These are phyloP conservation scores for Sesbania bispinosa DNA, from an alignment of 306 rosid species.

Conservation along the genomic window DNA sequence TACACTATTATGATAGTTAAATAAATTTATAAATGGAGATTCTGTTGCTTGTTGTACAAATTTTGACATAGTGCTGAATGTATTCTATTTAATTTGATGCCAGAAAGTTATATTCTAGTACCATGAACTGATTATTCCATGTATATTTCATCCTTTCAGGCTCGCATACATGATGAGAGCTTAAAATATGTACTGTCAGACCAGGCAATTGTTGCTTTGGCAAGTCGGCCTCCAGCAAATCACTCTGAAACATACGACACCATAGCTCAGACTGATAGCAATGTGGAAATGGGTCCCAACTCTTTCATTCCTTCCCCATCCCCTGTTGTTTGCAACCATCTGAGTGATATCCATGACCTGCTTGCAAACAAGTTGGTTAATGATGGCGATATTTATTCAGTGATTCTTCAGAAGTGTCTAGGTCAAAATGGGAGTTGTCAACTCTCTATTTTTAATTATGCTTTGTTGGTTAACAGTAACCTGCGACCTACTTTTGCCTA, in stretches of 20 bases:
- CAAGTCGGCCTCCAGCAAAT: conserved; percentile 46
- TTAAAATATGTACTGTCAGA: conserved; percentile 78
- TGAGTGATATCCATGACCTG: conserved; percentile 54
- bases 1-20: background rate
- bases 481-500: conserved; percentile 42
- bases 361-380: conserved; percentile 50
- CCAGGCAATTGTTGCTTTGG: conserved; percentile 77
- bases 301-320: conserved; percentile 58
- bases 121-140: conserved; percentile 24
- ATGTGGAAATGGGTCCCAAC: conserved; percentile 46
- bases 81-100: background rate
- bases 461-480: conserved; percentile 57
- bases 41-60: conserved; percentile 2
- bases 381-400: conserved; percentile 47
- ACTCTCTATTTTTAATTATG: conserved; percentile 68
- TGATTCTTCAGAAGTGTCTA: conserved; percentile 72
- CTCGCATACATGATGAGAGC: conserved; percentile 94
- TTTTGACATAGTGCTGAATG: conserved; percentile 1
- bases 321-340: conserved; percentile 71
- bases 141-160: conserved; percentile 66
- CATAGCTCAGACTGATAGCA: conserved; percentile 59
- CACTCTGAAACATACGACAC: conserved; percentile 40
- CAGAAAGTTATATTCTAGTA: background rate
- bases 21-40: background rate
- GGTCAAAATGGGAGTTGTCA: conserved; percentile 86